These are phyloP conservation scores for Malassezia cuniculi DNA, from an alignment of 1,284 basidiomycete species.

Conservation along the genomic window DNA sequence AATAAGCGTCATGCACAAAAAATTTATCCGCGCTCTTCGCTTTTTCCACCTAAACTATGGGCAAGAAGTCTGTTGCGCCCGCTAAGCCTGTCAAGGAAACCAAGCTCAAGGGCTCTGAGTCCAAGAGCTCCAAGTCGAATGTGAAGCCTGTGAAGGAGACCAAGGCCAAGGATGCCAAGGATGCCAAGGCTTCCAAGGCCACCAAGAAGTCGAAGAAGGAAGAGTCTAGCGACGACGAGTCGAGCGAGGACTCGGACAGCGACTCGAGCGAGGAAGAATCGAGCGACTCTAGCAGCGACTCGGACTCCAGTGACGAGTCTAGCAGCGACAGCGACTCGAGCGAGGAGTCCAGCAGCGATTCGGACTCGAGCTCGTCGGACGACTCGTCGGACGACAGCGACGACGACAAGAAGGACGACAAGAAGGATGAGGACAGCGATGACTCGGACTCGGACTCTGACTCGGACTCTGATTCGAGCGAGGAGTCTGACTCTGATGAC, in stretches of 20 bases:
- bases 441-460: conserved; percentile 21
- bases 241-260: conserved; percentile 10
- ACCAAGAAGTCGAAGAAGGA: conserved; percentile 9
- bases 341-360: conserved; percentile 16
- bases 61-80: conserved; percentile 6
- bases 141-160: conserved; percentile 9
- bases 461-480: conserved; percentile 14
- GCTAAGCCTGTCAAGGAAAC: background rate
- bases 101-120: conserved; percentile 12
- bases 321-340: conserved; percentile 2
- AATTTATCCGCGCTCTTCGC: conserved; percentile 1
- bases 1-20: conserved; percentile 8
- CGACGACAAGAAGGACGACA: conserved; percentile 20
- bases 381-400: conserved; percentile 14
- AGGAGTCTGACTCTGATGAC: conserved; percentile 16
- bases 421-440: conserved; percentile 19
- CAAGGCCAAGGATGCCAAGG: conserved; percentile 7
- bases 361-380: conserved; percentile 11
- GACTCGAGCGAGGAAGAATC: conserved; percentile 11
- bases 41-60: conserved; percentile 5
- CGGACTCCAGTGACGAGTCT: conserved; percentile 10
- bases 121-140: too few species aligned
- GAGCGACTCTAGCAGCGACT: background rate
- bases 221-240: conserved; percentile 3
- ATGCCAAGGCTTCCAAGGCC: conserved; percentile 6